A percentile compares a stretch with the other conserved stretches of the same genome.
phyloP scores from a whole-genome alignment of 169 alveolate species.

The Cryptosporidium felis region DNA sequence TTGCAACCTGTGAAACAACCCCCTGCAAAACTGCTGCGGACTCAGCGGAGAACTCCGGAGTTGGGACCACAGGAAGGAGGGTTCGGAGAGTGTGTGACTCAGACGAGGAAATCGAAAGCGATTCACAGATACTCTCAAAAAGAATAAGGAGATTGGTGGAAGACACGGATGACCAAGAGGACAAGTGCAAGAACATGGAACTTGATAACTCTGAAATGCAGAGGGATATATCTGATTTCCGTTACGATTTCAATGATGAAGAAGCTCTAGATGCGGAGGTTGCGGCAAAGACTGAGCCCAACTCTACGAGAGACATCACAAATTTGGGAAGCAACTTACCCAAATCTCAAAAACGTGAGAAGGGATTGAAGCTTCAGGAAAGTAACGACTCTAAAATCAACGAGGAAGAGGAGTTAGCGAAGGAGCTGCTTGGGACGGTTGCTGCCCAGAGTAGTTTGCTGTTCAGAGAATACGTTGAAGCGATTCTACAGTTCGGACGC shows the following conservation, averaged over 20 bases:
- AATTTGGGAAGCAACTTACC: not conserved
- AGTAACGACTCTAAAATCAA: not conserved
- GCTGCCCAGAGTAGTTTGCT: constrained; percentile 65
- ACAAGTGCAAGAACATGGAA: not conserved
- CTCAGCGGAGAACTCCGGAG: not conserved
- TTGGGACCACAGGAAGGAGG: constrained; percentile 67
- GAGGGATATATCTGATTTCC: not conserved
- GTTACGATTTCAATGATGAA: not conserved
- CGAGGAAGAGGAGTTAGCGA: constrained; percentile 70
- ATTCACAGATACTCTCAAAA: not conserved
- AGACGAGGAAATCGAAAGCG: constrained; percentile 51
- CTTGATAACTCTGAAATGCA: not conserved
- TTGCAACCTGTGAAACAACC: constrained; percentile 66
- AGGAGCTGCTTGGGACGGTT: constrained; percentile 63
- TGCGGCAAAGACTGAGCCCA: not conserved
- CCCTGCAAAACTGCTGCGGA: not conserved
- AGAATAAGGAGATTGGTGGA: constrained; percentile 1
- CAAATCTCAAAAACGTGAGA: not conserved
- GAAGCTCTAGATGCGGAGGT: constrained; percentile 18
- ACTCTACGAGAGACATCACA: not conserved
- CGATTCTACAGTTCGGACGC: constrained; percentile 47
- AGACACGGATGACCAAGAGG: not conserved
- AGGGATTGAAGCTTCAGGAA: not conserved
- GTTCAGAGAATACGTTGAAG: constrained; percentile 51
- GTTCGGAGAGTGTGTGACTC: constrained; percentile 59